Evolutionary conservation across 176 grass and related monocot genomes (phyloP).

Genomic region (Panicum miliaceum): DNA sequence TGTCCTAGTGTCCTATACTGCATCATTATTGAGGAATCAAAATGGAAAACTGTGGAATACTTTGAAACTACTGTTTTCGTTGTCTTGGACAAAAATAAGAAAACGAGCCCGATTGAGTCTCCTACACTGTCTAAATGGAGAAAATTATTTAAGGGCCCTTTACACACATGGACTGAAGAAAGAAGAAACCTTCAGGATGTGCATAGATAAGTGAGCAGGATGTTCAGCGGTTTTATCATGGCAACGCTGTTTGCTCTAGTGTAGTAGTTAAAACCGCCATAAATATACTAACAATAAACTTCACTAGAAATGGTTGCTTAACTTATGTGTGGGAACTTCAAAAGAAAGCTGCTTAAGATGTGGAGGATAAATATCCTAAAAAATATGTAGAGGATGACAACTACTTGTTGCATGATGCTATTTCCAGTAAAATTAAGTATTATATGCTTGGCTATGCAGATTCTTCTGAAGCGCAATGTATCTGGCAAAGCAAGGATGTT

Average conservation of each 20-base stretch:
- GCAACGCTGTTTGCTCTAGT: slow-evolving; percentile 27
- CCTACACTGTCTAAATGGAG: slow-evolving; percentile 24
- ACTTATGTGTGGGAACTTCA: background rate
- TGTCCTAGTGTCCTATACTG: slow-evolving; percentile 9
- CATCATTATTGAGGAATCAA: slow-evolving; percentile 22
- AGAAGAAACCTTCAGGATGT: slow-evolving; percentile 8
- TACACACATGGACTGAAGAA: slow-evolving; percentile 20
- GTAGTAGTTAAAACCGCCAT: slow-evolving; percentile 13
- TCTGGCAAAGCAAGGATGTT: slow-evolving; percentile 36
- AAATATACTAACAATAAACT: background rate
- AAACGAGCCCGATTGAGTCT: background rate
- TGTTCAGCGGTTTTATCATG: slow-evolving; percentile 5
- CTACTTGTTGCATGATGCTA: slow-evolving; percentile 53
- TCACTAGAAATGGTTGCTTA: slow-evolving; percentile 22
- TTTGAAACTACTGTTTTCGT: background rate
- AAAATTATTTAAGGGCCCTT: background rate
- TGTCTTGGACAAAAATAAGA: slow-evolving; percentile 5
- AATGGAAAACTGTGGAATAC: slow-evolving; percentile 13
- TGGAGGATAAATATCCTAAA: slow-evolving; percentile 23
- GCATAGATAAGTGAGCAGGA: slow-evolving; percentile 10
- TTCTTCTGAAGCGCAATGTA: slow-evolving; percentile 38
- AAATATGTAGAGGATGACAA: background rate
- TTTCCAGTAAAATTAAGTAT: slow-evolving; percentile 27
- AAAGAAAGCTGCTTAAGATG: slow-evolving; percentile 23
- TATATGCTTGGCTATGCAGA: slow-evolving; percentile 51